Evolutionary conservation across 2,329 filamentous ascomycete genomes (phyloP).

Genomic region (Aspergillus calidoustus): DNA sequence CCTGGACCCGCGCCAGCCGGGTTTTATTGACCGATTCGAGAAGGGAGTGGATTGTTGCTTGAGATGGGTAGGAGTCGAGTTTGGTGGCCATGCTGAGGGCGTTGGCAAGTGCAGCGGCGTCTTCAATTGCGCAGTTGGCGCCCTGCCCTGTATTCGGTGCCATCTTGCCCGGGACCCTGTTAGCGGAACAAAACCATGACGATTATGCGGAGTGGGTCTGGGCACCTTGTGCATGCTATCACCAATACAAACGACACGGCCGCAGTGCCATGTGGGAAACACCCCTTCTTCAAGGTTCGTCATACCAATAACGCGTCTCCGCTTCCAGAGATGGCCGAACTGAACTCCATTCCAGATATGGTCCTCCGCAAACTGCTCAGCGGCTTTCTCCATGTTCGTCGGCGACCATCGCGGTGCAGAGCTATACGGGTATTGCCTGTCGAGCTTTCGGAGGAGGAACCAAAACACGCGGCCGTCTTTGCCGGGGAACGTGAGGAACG

Average conservation of each 20-base stretch:
- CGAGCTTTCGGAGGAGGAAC: constrained; percentile 30
- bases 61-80: background rate
- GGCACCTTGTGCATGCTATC: constrained; percentile 33
- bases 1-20: constrained; percentile 14
- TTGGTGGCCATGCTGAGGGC: background rate
- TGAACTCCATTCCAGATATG: constrained; percentile 10
- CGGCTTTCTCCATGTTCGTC: background rate
- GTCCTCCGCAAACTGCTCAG: background rate
- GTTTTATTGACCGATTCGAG: constrained; percentile 12
- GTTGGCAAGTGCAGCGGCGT: constrained; percentile 30
- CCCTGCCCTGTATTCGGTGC: constrained; percentile 43
- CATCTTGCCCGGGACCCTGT: constrained; percentile 25
- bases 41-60: background rate
- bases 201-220: background rate
- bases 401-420: constrained; percentile 17
- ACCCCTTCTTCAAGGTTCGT: constrained; percentile 29
- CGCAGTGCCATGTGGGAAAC: constrained; percentile 27
- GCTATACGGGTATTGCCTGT: constrained; percentile 21
- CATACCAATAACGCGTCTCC: constrained; percentile 13
- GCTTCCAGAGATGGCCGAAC: constrained; percentile 28
- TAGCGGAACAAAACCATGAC: background rate
- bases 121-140: constrained; percentile 46
- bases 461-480: constrained; percentile 30
- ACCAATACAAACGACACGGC: constrained; percentile 27
- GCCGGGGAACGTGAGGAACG: constrained; percentile 22